These are phyloP conservation scores for Candida xyloterini DNA, from an alignment of 805 yeast species.

Conservation along the genomic window DNA sequence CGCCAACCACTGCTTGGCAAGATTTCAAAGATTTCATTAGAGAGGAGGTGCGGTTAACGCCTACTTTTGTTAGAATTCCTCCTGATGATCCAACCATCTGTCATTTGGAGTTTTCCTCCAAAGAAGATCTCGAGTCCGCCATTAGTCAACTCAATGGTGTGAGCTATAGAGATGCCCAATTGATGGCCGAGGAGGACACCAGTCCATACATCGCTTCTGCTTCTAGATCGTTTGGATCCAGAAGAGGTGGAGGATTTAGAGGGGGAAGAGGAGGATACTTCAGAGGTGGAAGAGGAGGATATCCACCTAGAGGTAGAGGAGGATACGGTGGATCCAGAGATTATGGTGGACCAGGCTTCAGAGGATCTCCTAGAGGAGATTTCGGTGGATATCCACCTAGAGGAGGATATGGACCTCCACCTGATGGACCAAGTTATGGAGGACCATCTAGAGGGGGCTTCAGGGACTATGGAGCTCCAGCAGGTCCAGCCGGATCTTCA, in stretches of 20 bases:
- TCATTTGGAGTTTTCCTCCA: conserved; percentile 55
- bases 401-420: conserved; percentile 26
- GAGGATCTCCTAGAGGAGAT: conserved; percentile 27
- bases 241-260: conserved; percentile 42
- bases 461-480: conserved; percentile 10
- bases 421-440: conserved; percentile 30
- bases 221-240: conserved; percentile 46
- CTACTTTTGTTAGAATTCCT: conserved; percentile 58
- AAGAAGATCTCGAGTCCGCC: conserved; percentile 75
- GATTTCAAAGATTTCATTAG: conserved; percentile 87
- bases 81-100: conserved; percentile 44
- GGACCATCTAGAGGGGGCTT: conserved; percentile 26
- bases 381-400: conserved; percentile 27
- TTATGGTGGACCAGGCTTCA: conserved; percentile 28
- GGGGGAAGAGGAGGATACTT: conserved; percentile 47
- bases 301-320: conserved; percentile 30
- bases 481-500: conserved; percentile 7
- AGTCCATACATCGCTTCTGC: conserved; percentile 50
- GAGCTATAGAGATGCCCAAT: conserved; percentile 60
- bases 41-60: conserved; percentile 62
- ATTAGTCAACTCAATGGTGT: conserved; percentile 68
- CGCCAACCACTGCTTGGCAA: conserved; percentile 82
- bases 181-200: conserved; percentile 77
- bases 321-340: conserved; percentile 30
- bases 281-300: conserved; percentile 34